These are phyloP conservation scores for Trichoderma endophyticum DNA, from an alignment of 2,329 filamentous ascomycete genomes.

Conservation along the genomic window DNA sequence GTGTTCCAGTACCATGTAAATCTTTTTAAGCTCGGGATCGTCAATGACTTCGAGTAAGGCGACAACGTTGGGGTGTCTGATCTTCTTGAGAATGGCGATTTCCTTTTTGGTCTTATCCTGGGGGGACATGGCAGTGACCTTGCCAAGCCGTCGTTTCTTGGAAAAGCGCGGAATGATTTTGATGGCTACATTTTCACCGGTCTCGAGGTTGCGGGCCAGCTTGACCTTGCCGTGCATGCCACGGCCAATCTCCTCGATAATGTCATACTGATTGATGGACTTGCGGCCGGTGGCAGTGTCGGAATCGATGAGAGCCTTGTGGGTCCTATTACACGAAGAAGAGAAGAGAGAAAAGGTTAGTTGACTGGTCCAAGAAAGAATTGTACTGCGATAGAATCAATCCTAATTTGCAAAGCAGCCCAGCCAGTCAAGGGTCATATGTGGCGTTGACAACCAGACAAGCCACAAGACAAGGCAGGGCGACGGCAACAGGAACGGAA, in stretches of 20 bases:
- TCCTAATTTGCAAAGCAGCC: background rate
- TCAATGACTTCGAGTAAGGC: constrained; percentile 95
- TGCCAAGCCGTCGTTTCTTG: constrained; percentile 87
- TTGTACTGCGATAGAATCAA: background rate
- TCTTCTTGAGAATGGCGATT: constrained; percentile 97
- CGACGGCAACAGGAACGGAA: constrained; percentile 3
- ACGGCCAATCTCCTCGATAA: constrained; percentile 92
- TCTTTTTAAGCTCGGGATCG: constrained; percentile 92
- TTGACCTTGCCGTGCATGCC: constrained; percentile 98
- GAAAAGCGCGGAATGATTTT: constrained; percentile 98
- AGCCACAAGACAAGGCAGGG: background rate
- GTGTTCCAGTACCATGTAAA: constrained; percentile 96
- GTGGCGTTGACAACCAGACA: background rate
- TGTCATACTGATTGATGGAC: constrained; percentile 95
- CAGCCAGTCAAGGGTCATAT: background rate
- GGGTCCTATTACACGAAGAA: constrained; percentile 56
- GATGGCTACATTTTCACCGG: constrained; percentile 81
- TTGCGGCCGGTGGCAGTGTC: constrained; percentile 89
- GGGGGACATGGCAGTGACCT: constrained; percentile 62
- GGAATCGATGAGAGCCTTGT: constrained; percentile 86
- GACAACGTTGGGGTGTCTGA: constrained; percentile 94
- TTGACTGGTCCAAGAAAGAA: background rate
- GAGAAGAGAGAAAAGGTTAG: background rate
- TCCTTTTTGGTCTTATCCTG: constrained; percentile 88
- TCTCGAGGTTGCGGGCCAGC: constrained; percentile 76